Evolutionary conservation across 257 asterid genomes (phyloP), one percentile per base, ranked within the genome.

Genomic region (Penstemon davidsonii): DNA sequence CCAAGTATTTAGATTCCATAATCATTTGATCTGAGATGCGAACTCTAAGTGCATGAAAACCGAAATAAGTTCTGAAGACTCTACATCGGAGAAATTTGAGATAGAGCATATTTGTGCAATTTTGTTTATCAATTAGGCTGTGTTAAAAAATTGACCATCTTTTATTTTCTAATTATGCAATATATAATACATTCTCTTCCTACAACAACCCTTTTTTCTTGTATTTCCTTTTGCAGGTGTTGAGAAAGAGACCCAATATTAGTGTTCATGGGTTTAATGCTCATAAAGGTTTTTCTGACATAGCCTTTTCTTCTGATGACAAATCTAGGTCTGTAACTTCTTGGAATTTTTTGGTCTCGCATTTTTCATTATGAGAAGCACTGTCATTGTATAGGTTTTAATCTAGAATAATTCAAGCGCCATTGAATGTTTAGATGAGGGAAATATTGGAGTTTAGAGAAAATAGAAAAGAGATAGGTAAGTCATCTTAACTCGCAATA

Each of bases 251-350:
- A 78, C 83, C 91, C 75, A 85, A 76, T 57, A 68, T 88, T 78
- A 87, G 84, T 50, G 88, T 88, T 62, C 92, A 87, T 76, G 97
- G 96, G 38, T 75, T 80, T 78, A 77, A 77, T 76, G 78, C 68
- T 69, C 87, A 69, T 62, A 88, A 80, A 70, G 97, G 99, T 72
- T 80, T 88, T 64, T 72, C 95, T 66, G 99, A 93, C 75, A 79
- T 93, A 62, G 85, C 92, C 4, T 93, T 93, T 84, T 83, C 88
- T 62, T 79, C 88, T 65, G 81, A 75, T 76, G 92, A 93, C 75
- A 73, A 72, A 55, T 85, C 90, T 40, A 93, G 97, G 97, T 93
- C 55, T 49, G 75, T 73, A 55, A 70, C 37, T 15, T 52, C 40
- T 62, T 67, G 50, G 15, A 6, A 55, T 5, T 52, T 44, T 37